Conservation (phyloP, 2,329 filamentous ascomycete species). For the Aspergillus sp. region DNA sequence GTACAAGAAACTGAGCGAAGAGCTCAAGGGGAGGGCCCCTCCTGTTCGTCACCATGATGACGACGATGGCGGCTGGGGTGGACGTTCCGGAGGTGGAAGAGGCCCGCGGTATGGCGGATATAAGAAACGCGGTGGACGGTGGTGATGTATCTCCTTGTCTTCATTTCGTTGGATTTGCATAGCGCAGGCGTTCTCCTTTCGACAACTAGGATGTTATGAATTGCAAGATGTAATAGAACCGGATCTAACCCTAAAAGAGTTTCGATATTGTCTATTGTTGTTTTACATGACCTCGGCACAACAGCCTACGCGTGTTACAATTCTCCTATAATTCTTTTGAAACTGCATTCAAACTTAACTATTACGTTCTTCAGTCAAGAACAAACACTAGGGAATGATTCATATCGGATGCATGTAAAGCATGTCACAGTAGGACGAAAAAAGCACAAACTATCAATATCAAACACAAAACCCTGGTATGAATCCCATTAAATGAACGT, state of each 20-base stretch:
- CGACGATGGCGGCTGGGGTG: conserved; percentile 47
- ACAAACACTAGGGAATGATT: background rate
- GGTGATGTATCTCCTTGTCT: conserved; percentile 27
- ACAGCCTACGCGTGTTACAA: no score
- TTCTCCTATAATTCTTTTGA: background rate
- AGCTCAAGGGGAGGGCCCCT: conserved; percentile 70
- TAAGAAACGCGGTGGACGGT: conserved; percentile 42
- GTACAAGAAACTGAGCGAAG: conserved; percentile 79
- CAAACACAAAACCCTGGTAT: background rate
- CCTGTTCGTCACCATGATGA: conserved; percentile 57
- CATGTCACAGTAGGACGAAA: background rate
- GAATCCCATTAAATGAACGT: background rate
- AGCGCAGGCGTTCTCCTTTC: conserved; percentile 41
- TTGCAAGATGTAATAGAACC: conserved; percentile 21
- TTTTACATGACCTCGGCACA: background rate
- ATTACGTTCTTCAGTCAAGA: background rate
- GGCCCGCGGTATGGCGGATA: conserved; percentile 43
- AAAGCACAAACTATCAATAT: background rate
- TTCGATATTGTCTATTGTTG: background rate
- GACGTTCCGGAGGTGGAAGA: conserved; percentile 40
- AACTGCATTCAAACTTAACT: background rate
- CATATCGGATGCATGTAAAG: background rate
- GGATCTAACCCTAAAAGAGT: conserved; percentile 7
- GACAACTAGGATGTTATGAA: conserved; percentile 23
- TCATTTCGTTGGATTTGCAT: conserved; percentile 32